These are phyloP conservation scores for Citrus hindsii DNA, from an alignment of 345 rosid species.

Conservation along the genomic window DNA sequence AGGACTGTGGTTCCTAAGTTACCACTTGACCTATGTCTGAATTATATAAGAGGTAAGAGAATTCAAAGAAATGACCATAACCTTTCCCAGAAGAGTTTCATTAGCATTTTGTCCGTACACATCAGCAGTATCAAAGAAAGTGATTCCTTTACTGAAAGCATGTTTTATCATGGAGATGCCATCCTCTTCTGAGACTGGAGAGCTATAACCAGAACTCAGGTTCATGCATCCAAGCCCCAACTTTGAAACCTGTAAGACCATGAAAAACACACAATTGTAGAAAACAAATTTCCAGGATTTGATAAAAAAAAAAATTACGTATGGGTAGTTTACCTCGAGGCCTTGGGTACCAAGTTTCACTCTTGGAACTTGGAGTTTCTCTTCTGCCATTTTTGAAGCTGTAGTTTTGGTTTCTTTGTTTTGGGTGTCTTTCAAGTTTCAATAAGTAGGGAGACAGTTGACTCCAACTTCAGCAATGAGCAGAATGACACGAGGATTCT, in stretches of 20 bases:
- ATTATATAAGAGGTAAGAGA: too few species aligned
- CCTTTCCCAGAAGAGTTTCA: slow-evolving; percentile 36
- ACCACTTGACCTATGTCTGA: too few species aligned
- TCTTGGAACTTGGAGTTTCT: slow-evolving; percentile 22
- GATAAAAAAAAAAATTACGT: not conserved
- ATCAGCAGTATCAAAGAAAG: slow-evolving; percentile 55
- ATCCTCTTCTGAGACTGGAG: slow-evolving; percentile 42
- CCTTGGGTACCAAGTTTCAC: slow-evolving; percentile 47
- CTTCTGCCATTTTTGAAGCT: slow-evolving; percentile 9
- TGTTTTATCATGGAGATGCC: slow-evolving; percentile 34
- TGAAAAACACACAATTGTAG: too few species aligned
- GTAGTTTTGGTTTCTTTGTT: not conserved
- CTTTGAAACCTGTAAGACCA: slow-evolving; percentile 33
- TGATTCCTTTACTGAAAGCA: slow-evolving; percentile 49
- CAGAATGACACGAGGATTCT: too few species aligned
- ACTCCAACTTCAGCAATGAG: too few species aligned
- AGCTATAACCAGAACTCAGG: slow-evolving; percentile 35
- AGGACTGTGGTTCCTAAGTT: not conserved
- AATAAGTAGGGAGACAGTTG: too few species aligned
- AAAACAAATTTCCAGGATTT: too few species aligned
- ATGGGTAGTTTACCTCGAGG: slow-evolving; percentile 30
- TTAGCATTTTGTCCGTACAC: slow-evolving; percentile 26
- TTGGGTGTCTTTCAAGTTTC: not conserved
- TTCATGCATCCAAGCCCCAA: slow-evolving; percentile 51
- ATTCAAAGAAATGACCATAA: not conserved